Evolutionary conservation across 495 filamentous ascomycete genomes (phyloP).

Genomic region (Hypomontagnella submonticulosa): DNA sequence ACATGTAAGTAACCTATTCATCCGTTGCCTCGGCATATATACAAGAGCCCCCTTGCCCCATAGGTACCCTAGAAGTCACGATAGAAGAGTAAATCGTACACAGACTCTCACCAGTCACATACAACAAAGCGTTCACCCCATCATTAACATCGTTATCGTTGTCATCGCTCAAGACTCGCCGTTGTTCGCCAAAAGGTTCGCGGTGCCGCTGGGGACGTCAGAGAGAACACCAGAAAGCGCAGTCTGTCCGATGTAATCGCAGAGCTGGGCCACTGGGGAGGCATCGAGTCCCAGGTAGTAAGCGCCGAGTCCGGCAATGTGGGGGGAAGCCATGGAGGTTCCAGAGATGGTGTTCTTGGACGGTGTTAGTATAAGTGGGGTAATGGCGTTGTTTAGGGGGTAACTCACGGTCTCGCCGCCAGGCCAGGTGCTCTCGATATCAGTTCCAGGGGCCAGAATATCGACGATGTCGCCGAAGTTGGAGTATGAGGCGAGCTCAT

Average conservation of each 20-base stretch:
- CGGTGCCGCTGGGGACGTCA: conserved; percentile 54
- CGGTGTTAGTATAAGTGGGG: conserved; percentile 28
- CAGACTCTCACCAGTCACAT: too few relatives aligned
- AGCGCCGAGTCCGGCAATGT: conserved; percentile 64
- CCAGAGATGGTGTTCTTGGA: conserved; percentile 64
- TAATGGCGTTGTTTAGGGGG: neutral
- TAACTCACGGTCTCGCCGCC: conserved; percentile 54
- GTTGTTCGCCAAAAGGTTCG: conserved; percentile 64
- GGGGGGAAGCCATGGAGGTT: conserved; percentile 68
- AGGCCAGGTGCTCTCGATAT: conserved; percentile 64
- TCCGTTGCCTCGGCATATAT: too few relatives aligned
- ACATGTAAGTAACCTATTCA: too few relatives aligned
- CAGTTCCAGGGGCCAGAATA: conserved; percentile 64
- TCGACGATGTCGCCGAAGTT: conserved; percentile 68
- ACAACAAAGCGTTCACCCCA: too few relatives aligned
- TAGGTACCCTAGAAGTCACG: too few relatives aligned
- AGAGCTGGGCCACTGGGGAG: conserved; percentile 49
- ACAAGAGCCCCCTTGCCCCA: too few relatives aligned
- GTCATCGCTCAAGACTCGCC: conserved; percentile 45
- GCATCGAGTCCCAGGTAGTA: conserved; percentile 60
- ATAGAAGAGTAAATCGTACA: too few relatives aligned
- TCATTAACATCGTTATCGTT: neutral
- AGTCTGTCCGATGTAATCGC: conserved; percentile 53
- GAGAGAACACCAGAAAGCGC: conserved; percentile 50
- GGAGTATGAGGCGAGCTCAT: conserved; percentile 62